phyloP scores from a whole-genome alignment of 23 red algal genomes.

The Cyanidiococcus yangmingshanensis region DNA sequence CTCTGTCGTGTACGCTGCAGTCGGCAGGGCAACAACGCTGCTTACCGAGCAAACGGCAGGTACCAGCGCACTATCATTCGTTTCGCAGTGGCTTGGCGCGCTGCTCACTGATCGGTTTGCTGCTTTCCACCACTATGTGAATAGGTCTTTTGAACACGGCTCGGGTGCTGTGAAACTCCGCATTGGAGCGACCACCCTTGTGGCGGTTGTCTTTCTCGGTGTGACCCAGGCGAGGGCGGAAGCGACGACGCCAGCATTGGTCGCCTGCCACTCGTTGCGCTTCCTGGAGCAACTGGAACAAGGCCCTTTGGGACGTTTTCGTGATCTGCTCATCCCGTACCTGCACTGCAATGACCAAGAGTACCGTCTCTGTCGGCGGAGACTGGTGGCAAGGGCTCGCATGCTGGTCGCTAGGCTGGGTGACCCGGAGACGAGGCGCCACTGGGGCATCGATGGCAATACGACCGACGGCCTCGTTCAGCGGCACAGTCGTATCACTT shows the following conservation, averaged over 20 bases:
- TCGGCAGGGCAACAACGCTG: neutral
- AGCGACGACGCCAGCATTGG: neutral
- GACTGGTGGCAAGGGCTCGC: constrained; percentile 2
- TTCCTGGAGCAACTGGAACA: neutral
- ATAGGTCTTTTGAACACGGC: neutral
- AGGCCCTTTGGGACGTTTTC: neutral
- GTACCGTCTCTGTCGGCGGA: neutral
- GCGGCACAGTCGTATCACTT: neutral
- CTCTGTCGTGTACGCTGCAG: neutral
- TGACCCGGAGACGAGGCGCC: neutral
- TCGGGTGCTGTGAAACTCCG: constrained; percentile 10
- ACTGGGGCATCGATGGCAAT: neutral
- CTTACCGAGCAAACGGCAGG: neutral
- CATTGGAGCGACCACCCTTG: neutral
- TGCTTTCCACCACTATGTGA: neutral
- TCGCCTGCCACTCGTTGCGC: neutral
- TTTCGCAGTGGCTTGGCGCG: neutral
- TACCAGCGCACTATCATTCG: neutral
- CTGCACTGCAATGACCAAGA: neutral
- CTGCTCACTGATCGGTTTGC: neutral
- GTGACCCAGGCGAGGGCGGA: neutral
- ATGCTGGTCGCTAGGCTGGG: neutral
- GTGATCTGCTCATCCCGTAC: neutral
- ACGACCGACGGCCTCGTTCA: neutral
- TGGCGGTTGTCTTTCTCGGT: neutral